A percentile compares a stretch with the other conserved stretches of the same genome.
phyloP scores from a whole-genome alignment of 2,329 filamentous ascomycete genomes.

The Colletotrichum melonis region DNA sequence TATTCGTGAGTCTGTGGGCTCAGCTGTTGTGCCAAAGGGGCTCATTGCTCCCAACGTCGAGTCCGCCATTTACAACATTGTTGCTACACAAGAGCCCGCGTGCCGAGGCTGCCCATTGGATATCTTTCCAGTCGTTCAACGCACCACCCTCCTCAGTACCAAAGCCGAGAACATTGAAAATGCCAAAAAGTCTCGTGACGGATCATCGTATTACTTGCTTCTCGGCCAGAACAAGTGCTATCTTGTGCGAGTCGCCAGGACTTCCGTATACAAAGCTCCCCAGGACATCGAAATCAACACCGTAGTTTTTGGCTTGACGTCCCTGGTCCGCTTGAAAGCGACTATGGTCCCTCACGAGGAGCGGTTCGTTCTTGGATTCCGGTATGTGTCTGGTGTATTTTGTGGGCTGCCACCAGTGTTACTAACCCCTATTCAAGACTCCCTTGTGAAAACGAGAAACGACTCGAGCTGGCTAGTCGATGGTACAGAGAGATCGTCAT shows the following conservation, averaged over 20 bases:
- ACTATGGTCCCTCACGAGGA: slow-evolving; percentile 65
- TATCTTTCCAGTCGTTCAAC: slow-evolving; percentile 65
- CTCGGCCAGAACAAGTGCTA: slow-evolving; percentile 65
- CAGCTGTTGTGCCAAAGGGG: slow-evolving; percentile 45
- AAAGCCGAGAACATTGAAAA: slow-evolving; percentile 56
- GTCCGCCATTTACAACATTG: slow-evolving; percentile 57
- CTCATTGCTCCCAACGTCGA: slow-evolving; percentile 60
- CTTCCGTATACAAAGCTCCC: slow-evolving; percentile 52
- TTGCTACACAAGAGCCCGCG: slow-evolving; percentile 57
- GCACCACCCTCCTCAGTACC: slow-evolving; percentile 52
- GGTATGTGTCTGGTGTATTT: slow-evolving; percentile 48
- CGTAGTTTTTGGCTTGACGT: slow-evolving; percentile 64
- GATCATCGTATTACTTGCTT: slow-evolving; percentile 65
- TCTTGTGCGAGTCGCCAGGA: slow-evolving; percentile 61
- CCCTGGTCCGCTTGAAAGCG: slow-evolving; percentile 62
- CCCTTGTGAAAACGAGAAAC: slow-evolving; percentile 45
- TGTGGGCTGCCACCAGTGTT: slow-evolving; percentile 38
- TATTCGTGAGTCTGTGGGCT: slow-evolving; percentile 51
- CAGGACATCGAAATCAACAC: slow-evolving; percentile 62
- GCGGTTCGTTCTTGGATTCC: slow-evolving; percentile 66
- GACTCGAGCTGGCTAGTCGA: slow-evolving; percentile 64
- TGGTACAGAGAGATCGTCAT: slow-evolving; percentile 66
- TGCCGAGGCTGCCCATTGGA: slow-evolving; percentile 43
- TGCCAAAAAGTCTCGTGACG: slow-evolving; percentile 58
- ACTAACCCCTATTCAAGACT: slow-evolving; percentile 21